Evolutionary conservation across 805 yeast species (phyloP), one percentile per base, ranked within the genome.

Genomic region (Myxozyma neglecta): DNA sequence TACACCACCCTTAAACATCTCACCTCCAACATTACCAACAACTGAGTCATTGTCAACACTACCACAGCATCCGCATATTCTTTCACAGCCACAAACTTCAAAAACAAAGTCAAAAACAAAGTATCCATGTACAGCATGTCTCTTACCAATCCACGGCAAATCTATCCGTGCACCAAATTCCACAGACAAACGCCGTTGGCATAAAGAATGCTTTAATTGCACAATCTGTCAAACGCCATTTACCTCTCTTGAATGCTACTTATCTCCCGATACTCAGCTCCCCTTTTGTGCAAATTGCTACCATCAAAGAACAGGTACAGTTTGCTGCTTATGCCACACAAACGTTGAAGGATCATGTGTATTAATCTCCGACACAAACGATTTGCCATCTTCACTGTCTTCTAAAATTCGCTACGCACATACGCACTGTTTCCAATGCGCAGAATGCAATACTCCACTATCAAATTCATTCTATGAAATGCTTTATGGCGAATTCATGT

Each of bases 271-370:
- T 37, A 96, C 43, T 18, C 55, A 93, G 74, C 70, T 77, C 61
- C 97, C 98, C 13, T 90, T 85, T 74, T 94, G 99, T 77, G 83
- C 84, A 65, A 74, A 75, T 40, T 96, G 93, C 71, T 84, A 81
- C 75, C 98, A 94, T 74, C 77, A 78, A 57, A 78, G 83, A 57
- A 94, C 93, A 72, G 83, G 85, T 53, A 87, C 96, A 0, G 72
- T 88, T 1, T 93, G 99, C 74, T 78, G 78, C 51, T 75, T 79
- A 14, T 93, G 99, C 74, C 78, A 81, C 11, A 68, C 69, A 4
- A 96, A 96, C 36, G 89, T 94, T 52, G 97, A 93, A 72, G 98
- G 98, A 4, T 85, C 84, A 72, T 93, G 98, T 73, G 80, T 93
- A 70, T 88, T 85, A 69, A 91, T 87, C 39, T 10, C 42, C 20